Evolutionary conservation across 805 yeast species (phyloP).

Genomic region (Candida arabinofermentans): DNA sequence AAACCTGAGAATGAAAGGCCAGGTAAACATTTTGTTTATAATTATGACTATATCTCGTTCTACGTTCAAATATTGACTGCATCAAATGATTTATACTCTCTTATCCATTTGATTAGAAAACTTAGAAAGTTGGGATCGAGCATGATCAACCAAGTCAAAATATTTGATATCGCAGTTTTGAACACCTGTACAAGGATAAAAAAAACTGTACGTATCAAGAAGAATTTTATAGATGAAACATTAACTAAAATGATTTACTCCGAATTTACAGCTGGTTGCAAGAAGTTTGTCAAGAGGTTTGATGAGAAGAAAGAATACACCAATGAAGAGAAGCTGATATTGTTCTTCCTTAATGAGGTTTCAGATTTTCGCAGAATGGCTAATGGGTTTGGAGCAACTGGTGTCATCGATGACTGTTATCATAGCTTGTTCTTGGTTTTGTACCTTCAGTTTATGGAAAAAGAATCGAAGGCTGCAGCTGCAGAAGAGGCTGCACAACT

Average conservation of each 20-base stretch:
- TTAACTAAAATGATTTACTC: slow-evolving; percentile 42
- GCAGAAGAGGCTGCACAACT: neutral
- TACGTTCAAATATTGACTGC: slow-evolving; percentile 52
- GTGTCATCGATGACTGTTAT: slow-evolving; percentile 68
- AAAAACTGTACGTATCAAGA: slow-evolving; percentile 38
- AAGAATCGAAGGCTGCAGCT: neutral
- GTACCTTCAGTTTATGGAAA: slow-evolving; percentile 27
- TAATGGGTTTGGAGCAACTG: slow-evolving; percentile 78
- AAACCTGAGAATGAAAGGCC: slow-evolving; percentile 89
- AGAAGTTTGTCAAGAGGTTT: slow-evolving; percentile 27
- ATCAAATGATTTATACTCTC: slow-evolving; percentile 52
- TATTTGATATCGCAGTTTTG: slow-evolving; percentile 64
- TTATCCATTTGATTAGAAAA: slow-evolving; percentile 62
- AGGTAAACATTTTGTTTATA: slow-evolving; percentile 86
- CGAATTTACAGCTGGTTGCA: slow-evolving; percentile 38
- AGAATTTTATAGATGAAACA: slow-evolving; percentile 47
- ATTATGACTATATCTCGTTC: slow-evolving; percentile 62
- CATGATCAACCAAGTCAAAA: slow-evolving; percentile 58
- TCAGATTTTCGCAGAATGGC: slow-evolving; percentile 66
- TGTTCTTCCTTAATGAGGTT: slow-evolving; percentile 46
- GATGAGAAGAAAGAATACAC: slow-evolving; percentile 31
- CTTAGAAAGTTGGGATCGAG: slow-evolving; percentile 75
- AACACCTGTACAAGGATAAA: slow-evolving; percentile 50
- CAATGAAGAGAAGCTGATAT: slow-evolving; percentile 32
- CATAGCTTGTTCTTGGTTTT: slow-evolving; percentile 56